phyloP scores from a whole-genome alignment of 164 flowering plant species.

The Macadamia tetraphylla region DNA sequence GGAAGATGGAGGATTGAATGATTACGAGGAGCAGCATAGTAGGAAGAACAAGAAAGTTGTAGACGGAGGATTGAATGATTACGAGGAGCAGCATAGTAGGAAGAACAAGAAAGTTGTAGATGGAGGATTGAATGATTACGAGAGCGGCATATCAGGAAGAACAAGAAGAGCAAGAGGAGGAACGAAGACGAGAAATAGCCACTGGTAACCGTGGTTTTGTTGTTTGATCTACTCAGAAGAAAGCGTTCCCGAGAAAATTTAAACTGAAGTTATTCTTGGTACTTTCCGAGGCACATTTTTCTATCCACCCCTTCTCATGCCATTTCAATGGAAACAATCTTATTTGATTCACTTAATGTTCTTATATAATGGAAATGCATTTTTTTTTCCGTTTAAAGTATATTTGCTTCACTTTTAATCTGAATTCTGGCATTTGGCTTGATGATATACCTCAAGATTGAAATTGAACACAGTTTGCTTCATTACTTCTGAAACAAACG shows the following conservation, averaged over 20 bases:
- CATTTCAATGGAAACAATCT: too few species aligned
- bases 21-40: not conserved
- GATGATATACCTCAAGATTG: too few species aligned
- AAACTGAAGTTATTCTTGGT: not conserved
- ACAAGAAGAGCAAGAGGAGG: not conserved
- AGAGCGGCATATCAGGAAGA: not conserved
- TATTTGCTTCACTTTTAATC: too few species aligned
- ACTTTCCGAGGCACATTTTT: not conserved
- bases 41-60: not conserved
- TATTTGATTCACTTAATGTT: too few species aligned
- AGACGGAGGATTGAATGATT: not conserved
- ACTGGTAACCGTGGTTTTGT: not conserved
- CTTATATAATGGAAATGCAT: too few species aligned
- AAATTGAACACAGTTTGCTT: too few species aligned
- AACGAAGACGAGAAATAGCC: not conserved
- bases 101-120: not conserved
- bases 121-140: not conserved
- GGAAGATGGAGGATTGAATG: not conserved
- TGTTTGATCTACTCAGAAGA: not conserved
- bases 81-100: not conserved
- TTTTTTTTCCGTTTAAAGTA: too few species aligned
- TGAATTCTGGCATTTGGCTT: too few species aligned
- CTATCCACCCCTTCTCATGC: too few species aligned
- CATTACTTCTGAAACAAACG: too few species aligned
- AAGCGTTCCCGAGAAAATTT: not conserved